These are phyloP conservation scores for Basidioascus undulatus DNA, from an alignment of 768 basidiomycete genomes.

Conservation along the genomic window DNA sequence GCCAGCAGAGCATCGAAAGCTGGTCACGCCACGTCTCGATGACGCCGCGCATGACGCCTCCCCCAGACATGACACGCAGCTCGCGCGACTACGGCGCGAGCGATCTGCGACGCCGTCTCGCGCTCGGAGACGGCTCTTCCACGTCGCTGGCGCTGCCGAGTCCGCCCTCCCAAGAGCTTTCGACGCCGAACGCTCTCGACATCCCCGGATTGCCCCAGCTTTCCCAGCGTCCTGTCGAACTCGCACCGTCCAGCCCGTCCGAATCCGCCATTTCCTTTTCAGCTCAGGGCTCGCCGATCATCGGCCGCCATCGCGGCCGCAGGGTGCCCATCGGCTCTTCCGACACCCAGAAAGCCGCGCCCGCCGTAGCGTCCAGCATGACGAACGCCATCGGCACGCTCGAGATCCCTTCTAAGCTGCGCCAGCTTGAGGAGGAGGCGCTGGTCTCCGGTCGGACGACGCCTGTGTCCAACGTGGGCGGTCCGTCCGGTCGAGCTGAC, in stretches of 20 bases:
- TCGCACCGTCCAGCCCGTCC: conserved; percentile 45
- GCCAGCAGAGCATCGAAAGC: no score
- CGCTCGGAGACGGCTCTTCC: conserved; percentile 44
- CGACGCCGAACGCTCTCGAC: conserved; percentile 26
- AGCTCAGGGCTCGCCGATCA: no score
- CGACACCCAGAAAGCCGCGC: conserved; percentile 68
- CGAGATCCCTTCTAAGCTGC: conserved; percentile 46
- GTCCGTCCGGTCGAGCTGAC: neutral
- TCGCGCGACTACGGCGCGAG: no score
- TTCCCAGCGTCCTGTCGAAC: conserved; percentile 22
- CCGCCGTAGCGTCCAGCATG: conserved; percentile 66
- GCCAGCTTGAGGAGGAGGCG: conserved; percentile 27
- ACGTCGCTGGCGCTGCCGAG: conserved; percentile 34
- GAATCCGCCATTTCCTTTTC: conserved; percentile 61
- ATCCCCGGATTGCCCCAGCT: conserved; percentile 21
- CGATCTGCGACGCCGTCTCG: conserved; percentile 53
- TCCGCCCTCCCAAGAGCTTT: conserved; percentile 18
- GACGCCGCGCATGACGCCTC: no score
- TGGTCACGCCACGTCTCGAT: no score
- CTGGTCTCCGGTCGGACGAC: conserved; percentile 56
- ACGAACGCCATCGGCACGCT: conserved; percentile 60
- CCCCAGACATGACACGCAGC: no score
- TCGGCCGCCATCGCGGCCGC: no score
- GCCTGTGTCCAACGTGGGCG: conserved; percentile 26
- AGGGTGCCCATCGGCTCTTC: no score